Evolutionary conservation across 2,329 filamentous ascomycete genomes (phyloP), one percentile per base, ranked within the genome.

Genomic region (Bipolaris cookei): DNA sequence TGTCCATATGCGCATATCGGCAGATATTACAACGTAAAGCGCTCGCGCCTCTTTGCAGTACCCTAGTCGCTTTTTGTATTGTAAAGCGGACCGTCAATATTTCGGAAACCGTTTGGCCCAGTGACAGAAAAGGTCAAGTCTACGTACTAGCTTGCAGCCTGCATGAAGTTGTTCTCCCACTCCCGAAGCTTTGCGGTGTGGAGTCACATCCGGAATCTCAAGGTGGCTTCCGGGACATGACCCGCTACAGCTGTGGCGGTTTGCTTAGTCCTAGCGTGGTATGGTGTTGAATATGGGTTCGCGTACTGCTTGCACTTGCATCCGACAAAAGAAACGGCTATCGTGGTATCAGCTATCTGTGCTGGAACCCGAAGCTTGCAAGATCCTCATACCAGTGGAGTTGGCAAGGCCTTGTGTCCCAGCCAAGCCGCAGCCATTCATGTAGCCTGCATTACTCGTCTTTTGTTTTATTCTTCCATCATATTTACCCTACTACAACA

Each of bases 31-130:
- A 44, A 46, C 38, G 21, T 30, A 21, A 23, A 38, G 8, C 28
- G 20, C 34, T 51, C 39, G 39, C 21, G 32, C 44, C 52, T 30
- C 28, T 52, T 52, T 30, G 13, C 14, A 11, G 35, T 23, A 43
- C 38, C 28, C 30, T 43, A 23, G 37, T 20, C 30, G 30, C 18
- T 7, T 45, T 14, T 51, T 30, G 48, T 7, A 23, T 56, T 30
- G 20, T 30, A 44, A 53, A 43, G 49, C 49, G 21, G 48, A 23
- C 43, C 28, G 47, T 37, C 42, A 39, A 37, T n/a, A 34, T 23
- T 41, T 23, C 21, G 42, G 37, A 56, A 53, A 47, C 54, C 42
- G 47, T 32, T 45, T 46, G 38, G 47, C 30, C 52, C 49, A 51
- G 23, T 44, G 49, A 32, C 13, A 32, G 38, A 45, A n/a, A 34